Evolutionary conservation across 1,284 basidiomycete species (phyloP).

Genomic region (Ceratobasidium sp.): DNA sequence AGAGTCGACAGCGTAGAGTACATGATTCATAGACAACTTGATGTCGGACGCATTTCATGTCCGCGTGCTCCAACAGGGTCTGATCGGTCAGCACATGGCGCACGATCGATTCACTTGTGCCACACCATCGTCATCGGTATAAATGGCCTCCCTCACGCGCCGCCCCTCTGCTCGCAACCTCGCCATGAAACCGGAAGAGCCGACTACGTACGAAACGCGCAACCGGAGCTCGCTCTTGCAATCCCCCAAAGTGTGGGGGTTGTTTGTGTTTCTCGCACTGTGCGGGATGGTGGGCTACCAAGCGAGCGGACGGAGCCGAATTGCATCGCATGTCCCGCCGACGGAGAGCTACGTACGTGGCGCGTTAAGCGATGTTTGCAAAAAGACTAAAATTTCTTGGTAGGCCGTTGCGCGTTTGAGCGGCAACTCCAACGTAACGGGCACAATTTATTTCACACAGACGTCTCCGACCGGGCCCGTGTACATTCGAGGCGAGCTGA

Average conservation of each 20-base stretch:
- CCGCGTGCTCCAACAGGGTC: no score
- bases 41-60: no score
- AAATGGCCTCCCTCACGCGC: constrained; percentile 31
- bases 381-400: not conserved
- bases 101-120: no score
- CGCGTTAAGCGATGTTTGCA: not conserved
- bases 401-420: constrained; percentile 73
- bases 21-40: no score
- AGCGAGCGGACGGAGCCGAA: constrained; percentile 13
- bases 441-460: constrained; percentile 72
- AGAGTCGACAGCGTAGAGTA: no score
- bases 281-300: constrained; percentile 24
- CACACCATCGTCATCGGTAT: no score
- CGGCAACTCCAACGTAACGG: constrained; percentile 64
- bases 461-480: constrained; percentile 60
- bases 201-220: constrained; percentile 1
- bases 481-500: constrained; percentile 65
- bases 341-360: constrained; percentile 5
- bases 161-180: constrained; percentile 22
- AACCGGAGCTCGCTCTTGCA: constrained; percentile 44
- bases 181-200: constrained; percentile 14
- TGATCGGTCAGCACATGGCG: no score
- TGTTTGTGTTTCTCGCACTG: not conserved
- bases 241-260: constrained; percentile 13
- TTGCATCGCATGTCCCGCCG: not conserved